phyloP scores from a whole-genome alignment of 768 basidiomycete species.

The Dendrothele bispora region DNA sequence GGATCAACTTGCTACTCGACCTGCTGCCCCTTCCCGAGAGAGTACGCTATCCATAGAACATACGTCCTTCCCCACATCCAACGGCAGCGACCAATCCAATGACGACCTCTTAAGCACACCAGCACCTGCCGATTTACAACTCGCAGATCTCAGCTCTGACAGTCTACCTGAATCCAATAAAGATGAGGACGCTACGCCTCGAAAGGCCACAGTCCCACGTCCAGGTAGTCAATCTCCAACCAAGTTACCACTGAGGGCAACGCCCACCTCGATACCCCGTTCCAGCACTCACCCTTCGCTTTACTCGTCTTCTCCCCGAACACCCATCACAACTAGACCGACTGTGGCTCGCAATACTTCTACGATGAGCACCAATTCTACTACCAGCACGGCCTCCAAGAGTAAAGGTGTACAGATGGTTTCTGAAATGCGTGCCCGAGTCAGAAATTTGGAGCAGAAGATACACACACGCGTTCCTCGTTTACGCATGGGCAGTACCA shows the following conservation, averaged over 20 bases:
- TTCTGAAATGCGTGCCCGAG: slow-evolving; percentile 85
- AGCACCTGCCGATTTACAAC: slow-evolving; percentile 60
- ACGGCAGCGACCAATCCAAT: slow-evolving; percentile 28
- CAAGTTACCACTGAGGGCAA: slow-evolving; percentile 42
- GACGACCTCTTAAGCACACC: slow-evolving; percentile 60
- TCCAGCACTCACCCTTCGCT: slow-evolving; percentile 58
- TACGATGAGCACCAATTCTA: slow-evolving; percentile 39
- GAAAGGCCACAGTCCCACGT: slow-evolving; percentile 41
- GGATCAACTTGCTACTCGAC: slow-evolving; percentile 59
- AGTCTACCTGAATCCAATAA: slow-evolving; percentile 35
- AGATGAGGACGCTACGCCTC: slow-evolving; percentile 33
- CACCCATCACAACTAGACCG: slow-evolving; percentile 39
- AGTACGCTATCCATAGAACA: background rate
- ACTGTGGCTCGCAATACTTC: slow-evolving; percentile 36
- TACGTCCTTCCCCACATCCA: slow-evolving; percentile 7
- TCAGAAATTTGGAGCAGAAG: slow-evolving; percentile 80
- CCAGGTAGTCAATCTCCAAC: slow-evolving; percentile 48
- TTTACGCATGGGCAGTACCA: slow-evolving; percentile 77
- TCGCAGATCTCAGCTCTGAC: slow-evolving; percentile 55
- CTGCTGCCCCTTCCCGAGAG: slow-evolving; percentile 18
- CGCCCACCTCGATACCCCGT: slow-evolving; percentile 46
- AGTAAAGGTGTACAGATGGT: slow-evolving; percentile 91
- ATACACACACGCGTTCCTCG: slow-evolving; percentile 87
- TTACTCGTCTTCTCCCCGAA: slow-evolving; percentile 50
- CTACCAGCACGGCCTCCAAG: slow-evolving; percentile 53